Evolutionary conservation across 768 basidiomycete species (phyloP).

Genomic region (Boletus patriciae): DNA sequence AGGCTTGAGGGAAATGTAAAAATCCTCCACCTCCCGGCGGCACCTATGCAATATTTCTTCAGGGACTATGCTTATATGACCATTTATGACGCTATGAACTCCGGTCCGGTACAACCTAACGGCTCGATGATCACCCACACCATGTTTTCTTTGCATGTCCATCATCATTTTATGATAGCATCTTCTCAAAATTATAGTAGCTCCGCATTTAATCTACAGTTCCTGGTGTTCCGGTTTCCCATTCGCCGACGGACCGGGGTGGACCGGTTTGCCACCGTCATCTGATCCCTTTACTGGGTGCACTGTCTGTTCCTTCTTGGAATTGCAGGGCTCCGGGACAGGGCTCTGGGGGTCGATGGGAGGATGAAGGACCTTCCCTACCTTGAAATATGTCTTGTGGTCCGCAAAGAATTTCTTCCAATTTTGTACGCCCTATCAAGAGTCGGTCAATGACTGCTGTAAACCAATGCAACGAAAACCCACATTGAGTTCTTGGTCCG

Average conservation of each 20-base stretch:
- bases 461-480: conserved; percentile 25
- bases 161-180: conserved; percentile 22
- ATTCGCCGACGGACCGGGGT: conserved; percentile 16
- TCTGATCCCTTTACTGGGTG: conserved; percentile 33
- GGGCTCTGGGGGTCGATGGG: conserved; percentile 76
- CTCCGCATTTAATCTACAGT: conserved; percentile 28
- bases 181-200: conserved; percentile 12
- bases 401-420: conserved; percentile 91
- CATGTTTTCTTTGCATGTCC: conserved; percentile 28
- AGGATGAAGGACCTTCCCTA: conserved; percentile 73
- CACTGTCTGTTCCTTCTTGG: conserved; percentile 48
- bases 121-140: conserved; percentile 11
- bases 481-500: conserved; percentile 68
- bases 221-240: conserved; percentile 24
- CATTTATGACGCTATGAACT: conserved; percentile 28
- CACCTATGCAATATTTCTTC: conserved; percentile 4
- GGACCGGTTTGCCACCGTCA: conserved; percentile 28
- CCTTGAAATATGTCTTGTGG: conserved; percentile 75
- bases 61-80: conserved; percentile 27
- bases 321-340: conserved; percentile 72
- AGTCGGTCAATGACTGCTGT: background rate
- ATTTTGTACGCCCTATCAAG: conserved; percentile 64
- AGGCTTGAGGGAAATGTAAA: conserved; percentile 28
- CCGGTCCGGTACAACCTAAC: background rate
- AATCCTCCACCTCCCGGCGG: background rate